A percentile compares a stretch with the other conserved stretches of the same genome.
Conservation (phyloP, 1,139 yeast genomes). For the Zhuliangozyma parablackwelliae region DNA sequence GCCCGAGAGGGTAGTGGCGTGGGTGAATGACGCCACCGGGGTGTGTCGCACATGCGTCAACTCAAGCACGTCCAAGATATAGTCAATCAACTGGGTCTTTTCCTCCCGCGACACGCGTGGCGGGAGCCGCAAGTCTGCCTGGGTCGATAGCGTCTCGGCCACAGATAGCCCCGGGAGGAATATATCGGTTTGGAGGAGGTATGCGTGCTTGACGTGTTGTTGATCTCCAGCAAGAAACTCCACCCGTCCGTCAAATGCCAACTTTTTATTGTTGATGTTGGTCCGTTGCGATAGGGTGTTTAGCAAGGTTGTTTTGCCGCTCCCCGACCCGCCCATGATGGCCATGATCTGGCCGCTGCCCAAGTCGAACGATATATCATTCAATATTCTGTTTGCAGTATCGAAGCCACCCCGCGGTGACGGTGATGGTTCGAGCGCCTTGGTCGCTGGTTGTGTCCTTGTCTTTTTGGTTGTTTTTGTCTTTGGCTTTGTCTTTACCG, state of each 20-base stretch:
- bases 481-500: conserved; percentile 23
- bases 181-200: conserved; percentile 74
- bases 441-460: conserved; percentile 3
- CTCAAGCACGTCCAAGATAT: conserved; percentile 57
- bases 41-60: conserved; percentile 59
- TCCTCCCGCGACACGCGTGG: conserved; percentile 35
- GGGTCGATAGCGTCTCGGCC: conserved; percentile 62
- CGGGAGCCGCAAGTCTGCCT: conserved; percentile 64
- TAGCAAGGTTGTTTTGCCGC: conserved; percentile 79
- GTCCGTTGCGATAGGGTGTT: conserved; percentile 68
- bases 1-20: conserved; percentile 60
- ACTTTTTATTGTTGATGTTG: conserved; percentile 26
- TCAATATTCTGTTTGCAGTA: conserved; percentile 19
- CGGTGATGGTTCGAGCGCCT: neutral
- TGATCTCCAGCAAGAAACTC: conserved; percentile 12
- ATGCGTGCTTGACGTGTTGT: conserved; percentile 47
- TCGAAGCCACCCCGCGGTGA: neutral
- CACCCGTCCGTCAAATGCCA: conserved; percentile 29
- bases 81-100: conserved; percentile 49
- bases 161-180: conserved; percentile 69
- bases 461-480: conserved; percentile 4
- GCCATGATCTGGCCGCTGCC: conserved; percentile 56
- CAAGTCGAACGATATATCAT: conserved; percentile 52
- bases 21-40: conserved; percentile 46
- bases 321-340: conserved; percentile 80